These are phyloP conservation scores for Monosporascus sp. DNA, from an alignment of 2,329 filamentous ascomycete genomes.

Conservation along the genomic window DNA sequence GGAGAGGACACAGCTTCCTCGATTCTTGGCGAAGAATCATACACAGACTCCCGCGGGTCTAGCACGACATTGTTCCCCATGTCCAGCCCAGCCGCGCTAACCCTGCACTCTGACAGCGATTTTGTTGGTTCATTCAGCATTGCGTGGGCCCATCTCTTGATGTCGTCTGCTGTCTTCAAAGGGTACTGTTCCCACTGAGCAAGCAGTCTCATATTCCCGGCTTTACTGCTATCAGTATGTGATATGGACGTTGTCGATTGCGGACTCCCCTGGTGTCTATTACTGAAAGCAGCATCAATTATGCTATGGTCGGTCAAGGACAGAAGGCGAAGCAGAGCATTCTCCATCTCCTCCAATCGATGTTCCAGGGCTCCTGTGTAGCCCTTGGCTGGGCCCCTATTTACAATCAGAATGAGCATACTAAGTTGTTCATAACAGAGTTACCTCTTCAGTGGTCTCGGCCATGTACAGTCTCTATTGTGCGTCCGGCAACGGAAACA, in stretches of 20 bases:
- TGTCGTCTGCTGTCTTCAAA: background rate
- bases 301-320: constrained; percentile 23
- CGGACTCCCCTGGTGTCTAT: background rate
- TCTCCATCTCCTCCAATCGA: constrained; percentile 35
- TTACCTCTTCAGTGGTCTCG: constrained; percentile 31
- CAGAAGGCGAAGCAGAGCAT: constrained; percentile 30
- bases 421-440: no score
- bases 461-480: constrained; percentile 30
- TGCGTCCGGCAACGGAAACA: constrained; percentile 29
- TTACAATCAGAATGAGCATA: constrained; percentile 1
- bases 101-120: background rate
- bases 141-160: background rate
- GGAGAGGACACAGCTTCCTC: background rate
- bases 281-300: background rate
- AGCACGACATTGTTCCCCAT: background rate
- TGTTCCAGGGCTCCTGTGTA: constrained; percentile 38
- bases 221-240: background rate
- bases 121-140: background rate
- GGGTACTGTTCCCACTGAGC: constrained; percentile 3
- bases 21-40: background rate
- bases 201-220: background rate
- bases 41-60: background rate
- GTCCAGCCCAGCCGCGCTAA: background rate
- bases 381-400: constrained; percentile 39
- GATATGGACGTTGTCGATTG: background rate